Percentiles rank a stretch among this genome's conserved stretches.
Evolutionary conservation across 1,284 basidiomycete genomes (phyloP).

Genomic region (Takashimella koratensis): DNA sequence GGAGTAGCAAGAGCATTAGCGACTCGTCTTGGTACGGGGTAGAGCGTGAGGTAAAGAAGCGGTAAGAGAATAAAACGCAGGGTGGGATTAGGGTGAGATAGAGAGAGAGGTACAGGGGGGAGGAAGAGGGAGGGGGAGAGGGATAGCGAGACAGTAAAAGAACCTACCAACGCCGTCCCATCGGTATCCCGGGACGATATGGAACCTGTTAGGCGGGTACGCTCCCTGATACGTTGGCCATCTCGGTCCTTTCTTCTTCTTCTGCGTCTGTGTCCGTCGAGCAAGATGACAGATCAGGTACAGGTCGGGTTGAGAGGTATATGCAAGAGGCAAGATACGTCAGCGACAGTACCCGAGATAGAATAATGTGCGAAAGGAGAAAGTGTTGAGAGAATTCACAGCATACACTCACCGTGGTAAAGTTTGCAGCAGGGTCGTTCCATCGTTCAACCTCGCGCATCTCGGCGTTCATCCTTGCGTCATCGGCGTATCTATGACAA

Average conservation of each 20-base stretch:
- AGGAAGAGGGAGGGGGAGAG: too few relatives aligned
- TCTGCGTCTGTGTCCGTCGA: slow-evolving; percentile 17
- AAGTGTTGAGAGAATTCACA: background rate
- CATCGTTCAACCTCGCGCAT: slow-evolving; percentile 73
- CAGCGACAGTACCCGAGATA: too few relatives aligned
- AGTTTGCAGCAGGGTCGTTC: slow-evolving; percentile 93
- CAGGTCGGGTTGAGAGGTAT: too few relatives aligned
- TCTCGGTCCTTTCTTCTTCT: slow-evolving; percentile 76
- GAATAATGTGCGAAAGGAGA: too few relatives aligned
- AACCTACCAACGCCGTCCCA: slow-evolving; percentile 95
- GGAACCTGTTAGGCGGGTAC: slow-evolving; percentile 90
- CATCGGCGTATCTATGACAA: slow-evolving; percentile 65
- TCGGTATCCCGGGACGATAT: slow-evolving; percentile 88
- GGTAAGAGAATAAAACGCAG: slow-evolving; percentile 7
- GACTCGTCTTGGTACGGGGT: too few relatives aligned
- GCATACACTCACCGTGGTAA: slow-evolving; percentile 67
- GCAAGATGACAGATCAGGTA: too few relatives aligned
- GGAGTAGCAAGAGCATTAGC: too few relatives aligned
- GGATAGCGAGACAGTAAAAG: slow-evolving; percentile 28
- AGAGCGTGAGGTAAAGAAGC: background rate
- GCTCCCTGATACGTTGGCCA: slow-evolving; percentile 84
- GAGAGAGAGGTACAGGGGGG: background rate
- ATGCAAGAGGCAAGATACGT: too few relatives aligned
- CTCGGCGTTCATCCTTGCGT: slow-evolving; percentile 77
- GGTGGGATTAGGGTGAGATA: background rate